Conservation (phyloP, 768 basidiomycete genomes). For the Pulveroboletus sp. region DNA sequence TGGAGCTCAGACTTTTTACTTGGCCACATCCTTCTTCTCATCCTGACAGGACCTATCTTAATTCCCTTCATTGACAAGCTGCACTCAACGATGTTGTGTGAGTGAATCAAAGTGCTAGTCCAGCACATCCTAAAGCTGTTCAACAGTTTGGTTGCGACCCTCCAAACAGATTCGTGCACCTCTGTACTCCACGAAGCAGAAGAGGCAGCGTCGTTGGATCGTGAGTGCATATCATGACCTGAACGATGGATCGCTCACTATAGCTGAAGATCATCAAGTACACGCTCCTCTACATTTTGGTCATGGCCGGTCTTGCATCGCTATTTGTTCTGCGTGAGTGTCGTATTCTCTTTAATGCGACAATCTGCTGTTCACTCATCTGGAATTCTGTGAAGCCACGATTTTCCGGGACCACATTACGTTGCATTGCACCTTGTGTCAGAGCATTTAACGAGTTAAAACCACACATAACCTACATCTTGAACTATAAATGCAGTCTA, state of each 20-base stretch:
- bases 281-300: slow-evolving; percentile 71
- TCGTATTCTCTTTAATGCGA: background rate
- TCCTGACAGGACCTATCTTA: slow-evolving; percentile 78
- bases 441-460: slow-evolving; percentile 66
- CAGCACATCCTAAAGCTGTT: slow-evolving; percentile 7
- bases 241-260: slow-evolving; percentile 4
- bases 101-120: slow-evolving; percentile 28
- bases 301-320: slow-evolving; percentile 74
- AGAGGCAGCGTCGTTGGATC: slow-evolving; percentile 88
- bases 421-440: slow-evolving; percentile 78
- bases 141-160: slow-evolving; percentile 87
- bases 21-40: slow-evolving; percentile 77
- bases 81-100: slow-evolving; percentile 92
- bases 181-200: slow-evolving; percentile 91
- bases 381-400: slow-evolving; percentile 45
- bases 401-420: slow-evolving; percentile 79
- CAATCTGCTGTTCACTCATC: slow-evolving; percentile 8
- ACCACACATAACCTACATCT: slow-evolving; percentile 6
- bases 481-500: slow-evolving; percentile 8
- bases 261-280: slow-evolving; percentile 73
- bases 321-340: slow-evolving; percentile 78
- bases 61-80: slow-evolving; percentile 85
- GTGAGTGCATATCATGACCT: slow-evolving; percentile 36
- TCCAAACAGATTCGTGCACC: slow-evolving; percentile 92
- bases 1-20: slow-evolving; percentile 95